These are phyloP conservation scores for Xylaria polymorpha DNA, from an alignment of 2,329 filamentous ascomycete genomes.

Conservation along the genomic window DNA sequence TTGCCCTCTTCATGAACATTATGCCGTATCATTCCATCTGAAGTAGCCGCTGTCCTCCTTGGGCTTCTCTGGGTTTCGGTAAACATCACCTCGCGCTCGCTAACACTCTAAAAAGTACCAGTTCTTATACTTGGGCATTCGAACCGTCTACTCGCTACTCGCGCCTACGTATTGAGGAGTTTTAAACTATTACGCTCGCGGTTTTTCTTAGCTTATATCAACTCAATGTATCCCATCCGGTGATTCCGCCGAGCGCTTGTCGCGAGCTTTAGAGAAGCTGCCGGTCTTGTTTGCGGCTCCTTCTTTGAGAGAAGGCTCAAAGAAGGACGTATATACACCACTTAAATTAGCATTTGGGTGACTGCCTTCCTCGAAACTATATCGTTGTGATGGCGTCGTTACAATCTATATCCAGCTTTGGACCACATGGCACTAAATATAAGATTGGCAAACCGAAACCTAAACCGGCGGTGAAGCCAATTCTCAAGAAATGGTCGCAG, in stretches of 20 bases:
- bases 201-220: slow-evolving; percentile 21
- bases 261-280: slow-evolving; percentile 25
- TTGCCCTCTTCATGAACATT: slow-evolving; percentile 27
- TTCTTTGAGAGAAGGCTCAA: slow-evolving; percentile 15
- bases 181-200: neutral
- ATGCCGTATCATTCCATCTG: slow-evolving; percentile 25
- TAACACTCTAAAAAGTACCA: slow-evolving; percentile 13
- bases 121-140: slow-evolving; percentile 12
- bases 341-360: slow-evolving; percentile 15
- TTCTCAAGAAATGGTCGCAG: slow-evolving; percentile 66
- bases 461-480: slow-evolving; percentile 68
- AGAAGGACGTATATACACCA: slow-evolving; percentile 35
- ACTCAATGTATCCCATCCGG: slow-evolving; percentile 35
- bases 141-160: slow-evolving; percentile 11
- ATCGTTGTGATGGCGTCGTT: slow-evolving; percentile 53
- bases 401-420: slow-evolving; percentile 48
- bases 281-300: slow-evolving; percentile 18
- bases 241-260: slow-evolving; percentile 34
- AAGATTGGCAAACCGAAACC: slow-evolving; percentile 60
- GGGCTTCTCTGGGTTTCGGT: neutral
- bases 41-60: slow-evolving; percentile 3
- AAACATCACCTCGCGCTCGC: slow-evolving; percentile 15
- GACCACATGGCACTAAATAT: slow-evolving; percentile 42
- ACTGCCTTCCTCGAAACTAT: slow-evolving; percentile 7
- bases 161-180: neutral